Base-by-base conservation (phyloP, 108 stramenopile species). In the Cyclostephanos tholiformis region DNA sequence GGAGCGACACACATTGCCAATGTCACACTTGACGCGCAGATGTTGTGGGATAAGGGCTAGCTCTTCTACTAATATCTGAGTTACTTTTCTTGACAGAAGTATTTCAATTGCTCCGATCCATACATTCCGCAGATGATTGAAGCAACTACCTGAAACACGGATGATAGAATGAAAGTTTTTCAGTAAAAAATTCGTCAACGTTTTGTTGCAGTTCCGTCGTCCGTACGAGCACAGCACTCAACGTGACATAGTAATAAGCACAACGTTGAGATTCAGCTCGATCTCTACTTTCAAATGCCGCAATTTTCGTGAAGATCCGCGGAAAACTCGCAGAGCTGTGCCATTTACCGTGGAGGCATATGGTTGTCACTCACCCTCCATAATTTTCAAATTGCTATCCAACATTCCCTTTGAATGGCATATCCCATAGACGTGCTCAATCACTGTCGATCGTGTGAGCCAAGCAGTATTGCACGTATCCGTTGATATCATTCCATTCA, bases 41-140 rank as follows among this genome's bases (percentile, higher is more conserved):
- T 64, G 71, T 39, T 61, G 49, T 17, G 61, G 63, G 22, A 72
- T 72, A 22, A 64, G 49, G 10, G 25, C 71, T 23, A 72, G 26
- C 17, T 72, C 49, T 20, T 20, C 52, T 25, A 53, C 25, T 53
- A 53, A 25, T 25, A 53, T 20, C 17, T 53, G 52, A 53, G 52
- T 53, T 8, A 55, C 23, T 20, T 55, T 55, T 27, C 53, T 25
- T 55, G 53, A 25, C 10, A 26, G 53, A 27, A 26, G 53, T 27
- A 26, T 55, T 25, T 25, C 23, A 26, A 55, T 55, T 27, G 53
- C 53, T 27, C 53, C 53, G 26, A 55, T 27, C 53, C 53, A 55
- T 27, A 55, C 26, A 55, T 55, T 55, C 53, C 53, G 23, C 23
- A 55, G 26, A 55, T 55, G 53, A 27, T 55, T 25, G 53, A 26